These are phyloP conservation scores for Candida verbasci DNA, from an alignment of 805 yeast genomes.

Conservation along the genomic window DNA sequence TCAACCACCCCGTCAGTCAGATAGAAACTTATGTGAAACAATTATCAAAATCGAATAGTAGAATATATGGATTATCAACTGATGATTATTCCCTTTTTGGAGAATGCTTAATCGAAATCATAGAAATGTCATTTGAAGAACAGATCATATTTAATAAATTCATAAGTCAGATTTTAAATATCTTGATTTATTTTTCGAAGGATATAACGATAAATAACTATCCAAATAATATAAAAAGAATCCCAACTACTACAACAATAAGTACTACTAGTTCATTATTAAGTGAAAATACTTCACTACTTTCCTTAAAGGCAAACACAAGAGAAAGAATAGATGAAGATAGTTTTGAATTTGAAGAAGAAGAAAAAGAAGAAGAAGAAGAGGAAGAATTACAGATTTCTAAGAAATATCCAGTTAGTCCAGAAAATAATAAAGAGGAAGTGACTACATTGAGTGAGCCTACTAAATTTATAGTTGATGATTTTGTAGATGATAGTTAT, in stretches of 20 bases:
- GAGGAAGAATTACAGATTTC: not conserved
- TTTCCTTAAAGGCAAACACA: slow-evolving; percentile 1
- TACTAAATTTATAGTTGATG: slow-evolving; percentile 6
- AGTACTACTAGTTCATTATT: not conserved
- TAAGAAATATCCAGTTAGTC: slow-evolving; percentile 2
- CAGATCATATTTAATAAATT: slow-evolving; percentile 7
- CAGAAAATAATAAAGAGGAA: not conserved
- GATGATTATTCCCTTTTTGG: slow-evolving; percentile 15
- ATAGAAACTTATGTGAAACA: slow-evolving; percentile 1
- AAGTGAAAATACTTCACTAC: not conserved
- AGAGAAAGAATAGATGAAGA: not conserved
- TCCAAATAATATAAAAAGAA: not conserved
- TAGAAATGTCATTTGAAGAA: slow-evolving; percentile 5
- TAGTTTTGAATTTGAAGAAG: not conserved
- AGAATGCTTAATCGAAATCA: slow-evolving; percentile 12
- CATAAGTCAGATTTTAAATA: slow-evolving; percentile 5
- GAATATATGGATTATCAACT: slow-evolving; percentile 15
- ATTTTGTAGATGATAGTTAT: slow-evolving; percentile 14
- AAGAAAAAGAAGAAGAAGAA: not conserved
- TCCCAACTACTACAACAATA: not conserved
- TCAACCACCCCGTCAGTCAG: slow-evolving; percentile 4
- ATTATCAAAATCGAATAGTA: slow-evolving; percentile 12
- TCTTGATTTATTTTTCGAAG: slow-evolving; percentile 3
- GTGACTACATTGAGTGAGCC: slow-evolving; percentile 1
- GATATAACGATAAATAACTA: slow-evolving; percentile 1